Conservation (phyloP, 768 basidiomycete species). For the Candolleomyces aberdarensis region DNA sequence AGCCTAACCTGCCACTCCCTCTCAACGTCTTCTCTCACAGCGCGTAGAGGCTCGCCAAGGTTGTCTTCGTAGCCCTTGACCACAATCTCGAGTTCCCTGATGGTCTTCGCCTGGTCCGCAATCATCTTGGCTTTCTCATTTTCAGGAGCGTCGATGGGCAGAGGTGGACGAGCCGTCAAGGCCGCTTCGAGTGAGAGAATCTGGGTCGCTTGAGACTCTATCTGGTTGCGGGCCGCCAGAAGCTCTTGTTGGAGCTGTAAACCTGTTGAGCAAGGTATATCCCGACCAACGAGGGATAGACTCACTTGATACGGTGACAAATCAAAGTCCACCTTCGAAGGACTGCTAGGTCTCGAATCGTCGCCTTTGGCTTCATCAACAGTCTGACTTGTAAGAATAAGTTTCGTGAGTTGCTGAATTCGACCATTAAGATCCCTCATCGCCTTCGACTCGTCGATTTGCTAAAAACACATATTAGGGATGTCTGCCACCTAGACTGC, state of each 20-base stretch:
- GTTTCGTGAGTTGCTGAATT: conserved; percentile 79
- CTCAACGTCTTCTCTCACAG: conserved; percentile 71
- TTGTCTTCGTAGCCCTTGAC: conserved; percentile 73
- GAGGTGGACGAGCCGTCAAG: conserved; percentile 64
- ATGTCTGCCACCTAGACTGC: not conserved
- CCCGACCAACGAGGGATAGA: not conserved
- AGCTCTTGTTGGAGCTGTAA: conserved; percentile 83
- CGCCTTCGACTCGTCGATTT: conserved; percentile 82
- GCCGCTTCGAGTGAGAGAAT: conserved; percentile 82
- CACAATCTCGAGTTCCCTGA: conserved; percentile 73
- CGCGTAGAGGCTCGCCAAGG: conserved; percentile 61
- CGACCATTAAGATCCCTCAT: conserved; percentile 79
- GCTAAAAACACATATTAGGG: conserved; percentile 34
- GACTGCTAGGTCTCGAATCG: conserved; percentile 77
- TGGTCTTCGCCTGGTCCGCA: conserved; percentile 67
- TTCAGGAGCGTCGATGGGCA: conserved; percentile 63
- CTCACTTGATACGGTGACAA: conserved; percentile 81
- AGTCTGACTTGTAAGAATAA: conserved; percentile 82
- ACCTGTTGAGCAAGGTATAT: not conserved
- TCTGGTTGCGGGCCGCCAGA: conserved; percentile 68
- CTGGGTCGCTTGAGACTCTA: conserved; percentile 79
- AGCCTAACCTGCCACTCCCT: conserved; percentile 64
- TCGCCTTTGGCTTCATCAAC: conserved; percentile 68
- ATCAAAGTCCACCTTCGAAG: conserved; percentile 87
- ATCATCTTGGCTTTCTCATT: conserved; percentile 75